These are phyloP conservation scores for Reticulascus tulasneorum DNA, from an alignment of 2,329 filamentous ascomycete species.

Conservation along the genomic window DNA sequence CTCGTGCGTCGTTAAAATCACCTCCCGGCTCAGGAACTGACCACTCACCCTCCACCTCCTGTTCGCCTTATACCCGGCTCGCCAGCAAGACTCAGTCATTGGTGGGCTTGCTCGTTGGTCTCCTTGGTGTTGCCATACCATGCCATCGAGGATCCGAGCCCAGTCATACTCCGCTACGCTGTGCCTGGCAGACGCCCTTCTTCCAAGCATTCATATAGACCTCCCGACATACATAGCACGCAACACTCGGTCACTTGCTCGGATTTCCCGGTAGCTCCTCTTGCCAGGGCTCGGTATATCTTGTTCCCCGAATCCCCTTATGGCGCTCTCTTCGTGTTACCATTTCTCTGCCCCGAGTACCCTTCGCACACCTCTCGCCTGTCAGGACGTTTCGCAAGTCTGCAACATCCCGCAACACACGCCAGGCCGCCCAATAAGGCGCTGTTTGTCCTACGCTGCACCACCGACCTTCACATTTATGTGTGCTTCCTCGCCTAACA, in stretches of 20 bases:
- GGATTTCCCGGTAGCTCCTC: too few relatives aligned
- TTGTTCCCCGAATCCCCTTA: constrained; percentile 6
- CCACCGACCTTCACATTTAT: constrained; percentile 17
- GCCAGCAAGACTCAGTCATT: constrained; percentile 6
- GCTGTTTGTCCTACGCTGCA: constrained; percentile 2
- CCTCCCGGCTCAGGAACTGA: too few relatives aligned
- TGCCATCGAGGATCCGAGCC: too few relatives aligned
- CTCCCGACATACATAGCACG: too few relatives aligned
- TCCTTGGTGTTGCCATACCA: too few relatives aligned
- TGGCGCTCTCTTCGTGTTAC: constrained; percentile 7
- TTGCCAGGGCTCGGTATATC: constrained; percentile 10
- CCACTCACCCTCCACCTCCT: not conserved
- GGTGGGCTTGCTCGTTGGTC: constrained; percentile 1
- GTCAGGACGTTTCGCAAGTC: constrained; percentile 10
- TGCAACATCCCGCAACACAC: constrained; percentile 12
- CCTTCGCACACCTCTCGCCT: constrained; percentile 5
- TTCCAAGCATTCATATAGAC: too few relatives aligned
- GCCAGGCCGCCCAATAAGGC: constrained; percentile 8
- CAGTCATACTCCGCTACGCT: too few relatives aligned
- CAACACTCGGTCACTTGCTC: too few relatives aligned
- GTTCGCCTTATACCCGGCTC: constrained; percentile 1
- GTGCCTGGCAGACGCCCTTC: too few relatives aligned
- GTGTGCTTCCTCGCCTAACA: constrained; percentile 25
- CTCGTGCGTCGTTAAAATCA: too few relatives aligned
- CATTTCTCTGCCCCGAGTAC: constrained; percentile 1